Percentiles rank a stretch among this genome's conserved stretches.
Conservation (phyloP, 1,139 yeast species). For the Debaryomyces udenii region DNA sequence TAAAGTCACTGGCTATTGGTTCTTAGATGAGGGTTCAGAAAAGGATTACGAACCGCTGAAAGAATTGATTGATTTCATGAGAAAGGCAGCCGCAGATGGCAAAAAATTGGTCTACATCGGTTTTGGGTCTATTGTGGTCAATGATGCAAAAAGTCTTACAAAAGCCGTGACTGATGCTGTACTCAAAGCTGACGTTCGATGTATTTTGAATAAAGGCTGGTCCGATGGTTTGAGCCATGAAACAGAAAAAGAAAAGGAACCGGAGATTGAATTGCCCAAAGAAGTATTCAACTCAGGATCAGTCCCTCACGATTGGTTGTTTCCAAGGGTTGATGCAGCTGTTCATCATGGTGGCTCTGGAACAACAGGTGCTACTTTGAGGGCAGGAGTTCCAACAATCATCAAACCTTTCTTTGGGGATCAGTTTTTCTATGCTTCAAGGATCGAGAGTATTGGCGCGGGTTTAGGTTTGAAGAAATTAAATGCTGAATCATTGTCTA, state of each 20-base stretch:
- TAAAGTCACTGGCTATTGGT: conserved; percentile 95
- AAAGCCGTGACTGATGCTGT: conserved; percentile 80
- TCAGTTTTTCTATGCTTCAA: conserved; percentile 85
- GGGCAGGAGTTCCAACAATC: conserved; percentile 87
- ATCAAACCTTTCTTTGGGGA: conserved; percentile 96
- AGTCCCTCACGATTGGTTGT: conserved; percentile 93
- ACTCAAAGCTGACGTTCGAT: conserved; percentile 73
- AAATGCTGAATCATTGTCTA: conserved; percentile 61
- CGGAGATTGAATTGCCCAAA: conserved; percentile 65
- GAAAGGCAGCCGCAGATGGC: conserved; percentile 57
- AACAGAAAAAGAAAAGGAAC: conserved; percentile 21
- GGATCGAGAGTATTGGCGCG: conserved; percentile 90
- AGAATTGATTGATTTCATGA: conserved; percentile 61
- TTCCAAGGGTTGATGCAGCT: conserved; percentile 86
- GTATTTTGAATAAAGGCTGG: conserved; percentile 94
- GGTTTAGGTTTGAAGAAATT: conserved; percentile 74
- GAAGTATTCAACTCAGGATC: conserved; percentile 70
- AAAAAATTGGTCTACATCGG: conserved; percentile 89
- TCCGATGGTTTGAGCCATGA: conserved; percentile 61
- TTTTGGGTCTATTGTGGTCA: conserved; percentile 92
- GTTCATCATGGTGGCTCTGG: conserved; percentile 99
- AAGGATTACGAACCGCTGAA: conserved; percentile 65
- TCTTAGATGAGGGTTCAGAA: conserved; percentile 69
- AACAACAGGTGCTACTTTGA: conserved; percentile 87
- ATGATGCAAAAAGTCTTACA: conserved; percentile 77